These are phyloP conservation scores for Linum trigynum DNA, from an alignment of 345 rosid species.

Conservation along the genomic window DNA sequence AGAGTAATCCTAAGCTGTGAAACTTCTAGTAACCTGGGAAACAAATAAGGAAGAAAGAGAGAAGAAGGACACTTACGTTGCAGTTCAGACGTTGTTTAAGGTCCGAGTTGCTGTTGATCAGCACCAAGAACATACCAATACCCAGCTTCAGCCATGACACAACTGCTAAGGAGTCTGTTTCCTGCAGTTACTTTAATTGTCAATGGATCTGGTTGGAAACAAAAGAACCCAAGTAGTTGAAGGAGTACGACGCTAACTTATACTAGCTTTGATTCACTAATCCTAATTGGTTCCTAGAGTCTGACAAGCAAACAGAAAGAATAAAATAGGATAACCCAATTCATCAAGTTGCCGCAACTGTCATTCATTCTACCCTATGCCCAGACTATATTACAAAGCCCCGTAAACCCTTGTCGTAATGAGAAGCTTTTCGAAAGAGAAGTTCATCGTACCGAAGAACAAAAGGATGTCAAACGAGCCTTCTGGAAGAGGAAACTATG, in stretches of 20 bases:
- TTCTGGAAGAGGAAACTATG: too few relatives aligned
- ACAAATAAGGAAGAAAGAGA: neutral
- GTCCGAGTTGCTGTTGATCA: conserved; percentile 64
- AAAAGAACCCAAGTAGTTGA: too few relatives aligned
- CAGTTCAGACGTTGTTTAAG: conserved; percentile 58
- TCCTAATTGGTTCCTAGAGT: too few relatives aligned
- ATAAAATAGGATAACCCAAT: too few relatives aligned
- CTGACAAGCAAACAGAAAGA: too few relatives aligned
- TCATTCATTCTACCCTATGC: too few relatives aligned
- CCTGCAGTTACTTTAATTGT: conserved; percentile 7
- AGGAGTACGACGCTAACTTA: neutral
- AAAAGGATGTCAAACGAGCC: too few relatives aligned
- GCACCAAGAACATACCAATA: conserved; percentile 80
- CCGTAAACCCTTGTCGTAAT: too few relatives aligned
- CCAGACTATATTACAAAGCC: too few relatives aligned
- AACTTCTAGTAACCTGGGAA: neutral
- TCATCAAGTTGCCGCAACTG: too few relatives aligned
- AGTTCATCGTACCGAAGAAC: too few relatives aligned
- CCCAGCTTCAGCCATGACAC: conserved; percentile 23
- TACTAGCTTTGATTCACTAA: neutral
- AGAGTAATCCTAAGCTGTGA: neutral
- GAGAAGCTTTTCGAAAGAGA: too few relatives aligned
- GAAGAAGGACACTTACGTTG: conserved; percentile 40
- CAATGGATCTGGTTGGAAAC: neutral
- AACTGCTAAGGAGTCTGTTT: neutral